A percentile compares a stretch with the other conserved stretches of the same genome.
Conservation (phyloP, 345 rosid genomes). For the Gossypium longicalyx region DNA sequence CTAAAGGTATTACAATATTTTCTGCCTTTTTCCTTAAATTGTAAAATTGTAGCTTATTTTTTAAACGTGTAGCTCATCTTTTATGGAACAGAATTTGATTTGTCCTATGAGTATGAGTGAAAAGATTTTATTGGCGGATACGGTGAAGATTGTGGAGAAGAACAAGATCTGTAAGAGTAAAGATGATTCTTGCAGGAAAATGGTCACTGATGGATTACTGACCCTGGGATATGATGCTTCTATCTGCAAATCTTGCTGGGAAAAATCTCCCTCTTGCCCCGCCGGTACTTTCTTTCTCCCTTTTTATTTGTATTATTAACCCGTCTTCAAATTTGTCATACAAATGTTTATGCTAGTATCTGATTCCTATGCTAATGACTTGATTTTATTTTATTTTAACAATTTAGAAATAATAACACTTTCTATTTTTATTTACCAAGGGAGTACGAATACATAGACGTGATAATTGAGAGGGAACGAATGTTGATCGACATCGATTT, state of each 20-base stretch:
- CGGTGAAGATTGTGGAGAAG: conserved; percentile 63
- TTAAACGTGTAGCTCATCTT: neutral
- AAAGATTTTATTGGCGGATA: conserved; percentile 56
- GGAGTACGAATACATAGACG: conserved; percentile 73
- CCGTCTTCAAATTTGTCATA: neutral
- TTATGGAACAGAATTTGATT: conserved; percentile 49
- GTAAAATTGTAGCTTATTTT: neutral
- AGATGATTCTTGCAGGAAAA: conserved; percentile 49
- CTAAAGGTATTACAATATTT: conserved; percentile 50
- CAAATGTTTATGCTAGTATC: neutral
- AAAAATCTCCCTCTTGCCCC: conserved; percentile 55
- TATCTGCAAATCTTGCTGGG: conserved; percentile 86
- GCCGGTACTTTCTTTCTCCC: conserved; percentile 59
- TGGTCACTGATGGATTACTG: conserved; percentile 46
- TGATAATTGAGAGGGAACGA: conserved; percentile 52
- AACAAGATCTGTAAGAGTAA: conserved; percentile 53
- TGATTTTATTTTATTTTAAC: neutral
- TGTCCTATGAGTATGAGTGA: conserved; percentile 41
- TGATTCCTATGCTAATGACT: neutral
- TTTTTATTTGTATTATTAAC: neutral
- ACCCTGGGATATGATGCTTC: conserved; percentile 71
- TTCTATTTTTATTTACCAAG: conserved; percentile 38
- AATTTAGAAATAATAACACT: neutral
- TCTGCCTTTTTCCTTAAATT: neutral
- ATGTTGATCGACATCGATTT: conserved; percentile 72